phyloP scores from a whole-genome alignment of 2,329 filamentous ascomycete species.

The Paramyrothecium roridum region DNA sequence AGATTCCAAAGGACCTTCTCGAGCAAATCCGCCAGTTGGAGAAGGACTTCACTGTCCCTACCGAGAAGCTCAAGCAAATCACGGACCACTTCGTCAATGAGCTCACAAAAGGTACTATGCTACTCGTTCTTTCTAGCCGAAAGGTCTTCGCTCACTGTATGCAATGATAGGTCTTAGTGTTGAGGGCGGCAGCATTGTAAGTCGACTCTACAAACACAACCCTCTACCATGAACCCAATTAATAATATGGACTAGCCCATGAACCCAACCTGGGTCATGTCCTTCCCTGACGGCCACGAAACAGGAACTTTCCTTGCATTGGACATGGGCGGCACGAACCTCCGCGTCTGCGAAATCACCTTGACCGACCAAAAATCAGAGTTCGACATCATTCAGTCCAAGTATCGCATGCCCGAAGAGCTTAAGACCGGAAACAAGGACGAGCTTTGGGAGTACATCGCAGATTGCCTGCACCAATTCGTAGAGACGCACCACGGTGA shows the following conservation, averaged over 20 bases:
- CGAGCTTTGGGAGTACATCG: slow-evolving; percentile 92
- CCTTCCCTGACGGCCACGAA: slow-evolving; percentile 81
- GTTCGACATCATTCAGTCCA: slow-evolving; percentile 93
- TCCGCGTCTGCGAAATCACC: slow-evolving; percentile 90
- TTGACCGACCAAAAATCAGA: slow-evolving; percentile 83
- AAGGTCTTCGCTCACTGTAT: slow-evolving; percentile 1
- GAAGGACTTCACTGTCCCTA: slow-evolving; percentile 75
- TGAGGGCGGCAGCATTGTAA: slow-evolving; percentile 88
- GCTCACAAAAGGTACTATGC: slow-evolving; percentile 70
- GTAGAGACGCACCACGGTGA: slow-evolving; percentile 80
- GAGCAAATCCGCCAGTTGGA: slow-evolving; percentile 80
- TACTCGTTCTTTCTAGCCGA: not conserved
- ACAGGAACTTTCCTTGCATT: slow-evolving; percentile 84
- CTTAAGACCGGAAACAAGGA: slow-evolving; percentile 81
- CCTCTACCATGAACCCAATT: slow-evolving; percentile 8
- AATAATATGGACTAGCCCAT: slow-evolving; percentile 64
- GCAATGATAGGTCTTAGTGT: slow-evolving; percentile 65
- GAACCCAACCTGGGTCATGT: slow-evolving; percentile 97
- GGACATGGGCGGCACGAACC: slow-evolving; percentile 95
- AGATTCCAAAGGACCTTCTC: slow-evolving; percentile 82
- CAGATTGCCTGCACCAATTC: slow-evolving; percentile 88
- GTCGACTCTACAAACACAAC: slow-evolving; percentile 27
- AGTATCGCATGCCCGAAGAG: slow-evolving; percentile 92
- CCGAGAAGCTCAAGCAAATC: slow-evolving; percentile 81
- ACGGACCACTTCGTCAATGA: slow-evolving; percentile 87